These are phyloP conservation scores for Musa itinerans DNA, from an alignment of 176 grass and related monocot species.

Conservation along the genomic window DNA sequence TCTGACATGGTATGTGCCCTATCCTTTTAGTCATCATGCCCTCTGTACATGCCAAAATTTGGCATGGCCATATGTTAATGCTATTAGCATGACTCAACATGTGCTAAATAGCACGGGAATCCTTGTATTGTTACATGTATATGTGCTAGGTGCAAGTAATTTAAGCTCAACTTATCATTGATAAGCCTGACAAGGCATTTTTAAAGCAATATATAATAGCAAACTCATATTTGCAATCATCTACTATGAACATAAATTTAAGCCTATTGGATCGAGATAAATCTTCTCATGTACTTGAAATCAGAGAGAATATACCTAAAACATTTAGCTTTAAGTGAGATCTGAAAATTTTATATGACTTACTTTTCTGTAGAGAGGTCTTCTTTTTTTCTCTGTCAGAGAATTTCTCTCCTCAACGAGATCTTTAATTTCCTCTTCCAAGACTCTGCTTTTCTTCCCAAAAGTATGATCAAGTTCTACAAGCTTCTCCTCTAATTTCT, in stretches of 20 bases:
- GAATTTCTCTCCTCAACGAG: constrained; percentile 78
- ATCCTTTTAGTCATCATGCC: too few relatives aligned
- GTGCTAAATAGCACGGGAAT: too few relatives aligned
- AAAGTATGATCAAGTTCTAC: constrained; percentile 73
- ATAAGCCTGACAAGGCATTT: too few relatives aligned
- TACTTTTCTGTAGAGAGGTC: constrained; percentile 92
- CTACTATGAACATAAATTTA: neutral
- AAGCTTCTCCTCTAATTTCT: constrained; percentile 68
- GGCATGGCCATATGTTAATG: too few relatives aligned
- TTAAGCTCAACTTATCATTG: too few relatives aligned
- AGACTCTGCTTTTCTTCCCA: constrained; percentile 78
- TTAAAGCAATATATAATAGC: too few relatives aligned
- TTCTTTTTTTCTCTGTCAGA: constrained; percentile 53
- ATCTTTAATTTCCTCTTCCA: constrained; percentile 76
- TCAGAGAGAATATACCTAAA: neutral
- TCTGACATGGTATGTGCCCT: too few relatives aligned
- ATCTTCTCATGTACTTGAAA: neutral
- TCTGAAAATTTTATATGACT: constrained; percentile 1
- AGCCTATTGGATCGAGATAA: neutral
- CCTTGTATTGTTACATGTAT: too few relatives aligned
- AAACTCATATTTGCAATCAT: neutral
- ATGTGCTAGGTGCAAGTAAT: too few relatives aligned
- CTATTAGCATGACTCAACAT: too few relatives aligned
- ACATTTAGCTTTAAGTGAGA: neutral
- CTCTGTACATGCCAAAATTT: too few relatives aligned